A percentile compares a stretch with the other conserved stretches of the same genome.
Evolutionary conservation across 441 rosid genomes (phyloP).

Genomic region (Populus trichocarpa): DNA sequence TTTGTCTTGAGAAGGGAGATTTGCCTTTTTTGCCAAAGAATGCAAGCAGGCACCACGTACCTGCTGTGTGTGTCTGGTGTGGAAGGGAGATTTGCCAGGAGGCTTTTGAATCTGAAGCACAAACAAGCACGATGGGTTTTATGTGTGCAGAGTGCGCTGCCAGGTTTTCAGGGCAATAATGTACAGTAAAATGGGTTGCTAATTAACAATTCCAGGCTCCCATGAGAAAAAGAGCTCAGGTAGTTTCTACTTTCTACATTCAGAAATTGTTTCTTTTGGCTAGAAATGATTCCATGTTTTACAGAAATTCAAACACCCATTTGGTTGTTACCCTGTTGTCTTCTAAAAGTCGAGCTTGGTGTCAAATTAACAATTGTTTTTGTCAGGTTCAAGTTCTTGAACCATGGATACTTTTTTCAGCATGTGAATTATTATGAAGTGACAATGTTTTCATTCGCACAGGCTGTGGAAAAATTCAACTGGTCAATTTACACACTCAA

Average conservation of each 20-base stretch:
- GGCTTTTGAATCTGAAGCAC: constrained; percentile 27
- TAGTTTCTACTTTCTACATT: constrained; percentile 22
- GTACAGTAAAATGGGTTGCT: constrained; percentile 20
- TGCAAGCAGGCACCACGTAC: constrained; percentile 28
- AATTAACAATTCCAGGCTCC: background rate
- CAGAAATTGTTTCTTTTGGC: constrained; percentile 10
- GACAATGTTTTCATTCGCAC: background rate
- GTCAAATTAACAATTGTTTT: background rate
- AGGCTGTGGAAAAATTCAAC: background rate
- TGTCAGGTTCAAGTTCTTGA: background rate
- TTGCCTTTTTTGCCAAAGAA: constrained; percentile 43
- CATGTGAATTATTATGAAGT: background rate
- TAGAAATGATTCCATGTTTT: constrained; percentile 1
- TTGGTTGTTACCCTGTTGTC: background rate
- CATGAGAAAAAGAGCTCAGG: constrained; percentile 18
- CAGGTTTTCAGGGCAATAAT: constrained; percentile 33
- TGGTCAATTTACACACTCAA: background rate
- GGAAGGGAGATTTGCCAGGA: constrained; percentile 38
- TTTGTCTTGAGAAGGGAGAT: constrained; percentile 48
- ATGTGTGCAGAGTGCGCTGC: constrained; percentile 48
- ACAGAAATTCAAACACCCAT: background rate
- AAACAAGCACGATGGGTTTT: constrained; percentile 27
- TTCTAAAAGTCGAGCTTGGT: background rate
- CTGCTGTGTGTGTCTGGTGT: constrained; percentile 44
- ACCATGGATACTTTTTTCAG: background rate